Evolutionary conservation across 83 land plant genomes (phyloP), one percentile per base, ranked within the genome.

Genomic region (Thuja plicata): DNA sequence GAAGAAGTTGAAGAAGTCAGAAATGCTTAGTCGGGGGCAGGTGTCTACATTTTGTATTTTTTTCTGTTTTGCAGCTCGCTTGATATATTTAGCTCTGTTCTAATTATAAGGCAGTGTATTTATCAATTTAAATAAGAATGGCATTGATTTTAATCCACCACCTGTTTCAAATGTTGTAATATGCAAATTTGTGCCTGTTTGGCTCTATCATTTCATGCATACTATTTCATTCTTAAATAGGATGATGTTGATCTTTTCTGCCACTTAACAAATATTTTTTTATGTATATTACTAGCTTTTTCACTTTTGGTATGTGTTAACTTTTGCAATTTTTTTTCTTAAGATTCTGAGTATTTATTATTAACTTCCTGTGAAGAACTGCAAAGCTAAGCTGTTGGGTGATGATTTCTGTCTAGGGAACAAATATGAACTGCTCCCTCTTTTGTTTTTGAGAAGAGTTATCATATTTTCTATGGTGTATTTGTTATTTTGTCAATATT

Each of bases 1-100:
- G 95, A 94, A 94, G 90, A 94, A 93, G 74, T 87, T 94, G 90
- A 94, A 94, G 92, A 94, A 94, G 90, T 92, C 94, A 84, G 95
- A 94, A 73, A 94, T 94, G 95, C 95, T 94, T 91, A 91, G 93
- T 71, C 90, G 93, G 82, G 95, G 95, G 38, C 94, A 94, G 95
- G 95, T 94, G 89, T 50, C 32, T 50, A 11, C 32, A 50, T 84
- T 30, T 30, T 50, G 16, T 50, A 15, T 50, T 24, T 84, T 32
- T 37, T 16, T 0, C 38, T 2, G 6, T 50, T 50, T 84, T 84
- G 37, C 45, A 43, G 45, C 45, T 43, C 5, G 45, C 86, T 52
- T 46, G 55, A 84, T 48, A 84, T 30, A 12, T 50, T 46, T 52
- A 30, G 30, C 37, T 52, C 34, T 50, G 57, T 84, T 84, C 38